Evolutionary conservation across 495 filamentous ascomycete genomes (phyloP).

Genomic region (Lasiosphaeria miniovina): DNA sequence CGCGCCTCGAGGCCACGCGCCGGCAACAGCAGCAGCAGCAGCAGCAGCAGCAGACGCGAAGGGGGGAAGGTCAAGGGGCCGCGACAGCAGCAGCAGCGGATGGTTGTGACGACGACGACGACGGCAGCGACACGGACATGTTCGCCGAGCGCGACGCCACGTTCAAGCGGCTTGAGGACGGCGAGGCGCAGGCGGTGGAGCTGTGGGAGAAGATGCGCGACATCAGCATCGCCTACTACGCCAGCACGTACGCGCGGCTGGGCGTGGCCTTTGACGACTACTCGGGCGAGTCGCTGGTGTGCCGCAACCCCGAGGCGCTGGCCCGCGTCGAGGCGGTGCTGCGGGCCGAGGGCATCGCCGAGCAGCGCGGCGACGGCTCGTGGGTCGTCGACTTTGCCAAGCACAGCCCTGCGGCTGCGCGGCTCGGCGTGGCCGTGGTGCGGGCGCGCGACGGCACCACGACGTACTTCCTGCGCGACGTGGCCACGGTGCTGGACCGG

Average conservation of each 20-base stretch:
- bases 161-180: slow-evolving; percentile 69
- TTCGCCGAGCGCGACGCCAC: slow-evolving; percentile 58
- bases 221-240: slow-evolving; percentile 81
- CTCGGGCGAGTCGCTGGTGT: slow-evolving; percentile 87
- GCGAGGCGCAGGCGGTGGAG: slow-evolving; percentile 59
- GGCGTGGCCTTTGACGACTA: slow-evolving; percentile 95
- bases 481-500: slow-evolving; percentile 58
- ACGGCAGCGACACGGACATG: slow-evolving; percentile 48
- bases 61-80: slow-evolving; percentile 49
- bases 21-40: slow-evolving; percentile 48
- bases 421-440: slow-evolving; percentile 54
- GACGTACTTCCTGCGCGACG: slow-evolving; percentile 64
- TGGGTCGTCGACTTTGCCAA: slow-evolving; percentile 85
- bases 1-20: slow-evolving; percentile 47
- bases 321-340: slow-evolving; percentile 59
- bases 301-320: slow-evolving; percentile 67
- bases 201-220: slow-evolving; percentile 87
- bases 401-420: slow-evolving; percentile 51
- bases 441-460: slow-evolving; percentile 61
- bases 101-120: slow-evolving; percentile 45
- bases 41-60: slow-evolving; percentile 36
- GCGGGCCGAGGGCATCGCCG: slow-evolving; percentile 67
- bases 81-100: slow-evolving; percentile 49
- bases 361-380: slow-evolving; percentile 76
- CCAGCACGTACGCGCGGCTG: slow-evolving; percentile 43